These are phyloP conservation scores for Limtongia smithiae DNA, from an alignment of 805 yeast species.

Conservation along the genomic window DNA sequence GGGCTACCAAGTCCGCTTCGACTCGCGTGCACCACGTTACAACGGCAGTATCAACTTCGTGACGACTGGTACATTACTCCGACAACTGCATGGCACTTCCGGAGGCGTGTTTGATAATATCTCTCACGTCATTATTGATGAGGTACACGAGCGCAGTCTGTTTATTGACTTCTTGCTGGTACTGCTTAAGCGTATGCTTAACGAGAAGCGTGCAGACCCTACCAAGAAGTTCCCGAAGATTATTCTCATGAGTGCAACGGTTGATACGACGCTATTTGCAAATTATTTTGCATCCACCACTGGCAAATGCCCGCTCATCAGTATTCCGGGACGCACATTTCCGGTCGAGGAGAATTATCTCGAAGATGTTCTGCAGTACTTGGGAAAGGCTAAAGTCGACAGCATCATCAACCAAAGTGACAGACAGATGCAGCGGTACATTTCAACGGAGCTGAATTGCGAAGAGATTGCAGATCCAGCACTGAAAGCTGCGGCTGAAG, in stretches of 20 bases:
- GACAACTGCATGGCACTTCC: slow-evolving; percentile 35
- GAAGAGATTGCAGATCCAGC: neutral
- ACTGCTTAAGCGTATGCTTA: slow-evolving; percentile 45
- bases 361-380: slow-evolving; percentile 47
- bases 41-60: slow-evolving; percentile 65
- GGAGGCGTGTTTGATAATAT: slow-evolving; percentile 14
- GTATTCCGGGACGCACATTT: slow-evolving; percentile 89
- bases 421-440: neutral
- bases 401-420: neutral
- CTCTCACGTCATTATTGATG: slow-evolving; percentile 69
- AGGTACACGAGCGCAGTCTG: slow-evolving; percentile 80
- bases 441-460: neutral
- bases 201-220: neutral
- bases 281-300: slow-evolving; percentile 49
- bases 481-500: neutral
- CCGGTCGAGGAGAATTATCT: slow-evolving; percentile 78
- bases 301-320: slow-evolving; percentile 55
- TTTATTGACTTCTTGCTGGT: slow-evolving; percentile 76
- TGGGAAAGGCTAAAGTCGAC: slow-evolving; percentile 36
- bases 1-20: slow-evolving; percentile 75
- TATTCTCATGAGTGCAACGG: slow-evolving; percentile 64
- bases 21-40: slow-evolving; percentile 51
- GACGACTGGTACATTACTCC: slow-evolving; percentile 82
- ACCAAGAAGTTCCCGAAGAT: slow-evolving; percentile 37
- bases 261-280: slow-evolving; percentile 49